Conservation (phyloP, 106 monocot genomes). For the Cymbidium sinense region DNA sequence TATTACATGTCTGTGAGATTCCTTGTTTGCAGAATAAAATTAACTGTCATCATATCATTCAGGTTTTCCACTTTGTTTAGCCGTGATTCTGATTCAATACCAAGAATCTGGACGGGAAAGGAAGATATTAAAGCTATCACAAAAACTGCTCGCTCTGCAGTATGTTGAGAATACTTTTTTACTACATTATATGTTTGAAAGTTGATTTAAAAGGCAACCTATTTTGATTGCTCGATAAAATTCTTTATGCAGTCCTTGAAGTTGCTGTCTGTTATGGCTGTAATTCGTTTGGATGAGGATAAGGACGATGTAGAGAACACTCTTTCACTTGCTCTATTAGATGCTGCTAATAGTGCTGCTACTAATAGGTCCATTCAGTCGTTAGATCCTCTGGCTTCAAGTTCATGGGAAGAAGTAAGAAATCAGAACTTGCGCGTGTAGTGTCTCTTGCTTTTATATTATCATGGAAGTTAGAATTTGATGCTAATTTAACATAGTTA, state of each 20-base stretch:
- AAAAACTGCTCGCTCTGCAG: conserved; percentile 75
- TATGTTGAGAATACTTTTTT: conserved; percentile 7
- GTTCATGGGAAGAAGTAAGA: conserved; percentile 77
- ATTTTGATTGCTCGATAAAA: not conserved
- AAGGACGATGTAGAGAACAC: conserved; percentile 64
- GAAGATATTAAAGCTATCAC: conserved; percentile 93
- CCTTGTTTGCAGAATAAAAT: not conserved
- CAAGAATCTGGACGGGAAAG: conserved; percentile 96
- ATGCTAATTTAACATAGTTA: no score
- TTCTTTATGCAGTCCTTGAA: conserved; percentile 71
- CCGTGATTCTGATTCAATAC: conserved; percentile 90
- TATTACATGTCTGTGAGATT: not conserved
- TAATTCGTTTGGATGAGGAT: conserved; percentile 69
- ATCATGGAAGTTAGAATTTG: no score
- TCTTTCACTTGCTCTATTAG: conserved; percentile 57
- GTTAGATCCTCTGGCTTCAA: conserved; percentile 75
- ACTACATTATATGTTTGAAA: not conserved
- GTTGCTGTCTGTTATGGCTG: conserved; percentile 81
- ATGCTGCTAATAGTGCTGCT: conserved; percentile 22
- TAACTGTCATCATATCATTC: conserved; percentile 1
- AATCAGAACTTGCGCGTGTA: no score
- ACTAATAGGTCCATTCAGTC: conserved; percentile 42
- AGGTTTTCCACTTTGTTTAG: conserved; percentile 84
- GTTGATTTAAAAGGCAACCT: not conserved
- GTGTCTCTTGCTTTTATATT: no score